Evolutionary conservation across 192 early-diverging fungal species (phyloP).

Genomic region (Geranomyces michiganensis): DNA sequence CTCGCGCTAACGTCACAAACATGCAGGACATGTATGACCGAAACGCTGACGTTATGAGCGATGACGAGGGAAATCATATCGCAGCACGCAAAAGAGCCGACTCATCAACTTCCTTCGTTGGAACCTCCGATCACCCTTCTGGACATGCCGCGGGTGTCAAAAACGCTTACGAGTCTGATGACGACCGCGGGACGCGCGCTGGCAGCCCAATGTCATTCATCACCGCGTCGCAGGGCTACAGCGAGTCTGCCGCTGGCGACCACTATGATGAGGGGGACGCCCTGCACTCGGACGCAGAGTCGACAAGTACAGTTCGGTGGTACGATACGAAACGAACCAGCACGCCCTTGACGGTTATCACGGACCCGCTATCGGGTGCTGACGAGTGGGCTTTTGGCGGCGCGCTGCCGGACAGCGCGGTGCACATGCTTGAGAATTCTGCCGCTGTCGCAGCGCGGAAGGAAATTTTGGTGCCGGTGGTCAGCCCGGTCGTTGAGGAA

Average conservation of each 20-base stretch:
- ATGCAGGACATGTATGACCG: constrained; percentile 9
- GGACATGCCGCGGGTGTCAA: too few relatives aligned
- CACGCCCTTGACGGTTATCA: constrained; percentile 11
- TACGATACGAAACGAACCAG: not conserved
- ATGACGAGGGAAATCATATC: too few relatives aligned
- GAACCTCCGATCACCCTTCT: too few relatives aligned
- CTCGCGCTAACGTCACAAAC: not conserved
- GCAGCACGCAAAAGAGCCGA: too few relatives aligned
- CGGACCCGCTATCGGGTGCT: constrained; percentile 2
- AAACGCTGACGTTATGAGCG: constrained; percentile 6
- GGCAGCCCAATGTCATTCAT: constrained; percentile 7
- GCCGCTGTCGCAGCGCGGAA: too few relatives aligned
- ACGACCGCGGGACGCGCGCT: not conserved
- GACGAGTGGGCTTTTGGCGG: too few relatives aligned
- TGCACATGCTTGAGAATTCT: too few relatives aligned
- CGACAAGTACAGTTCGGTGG: not conserved
- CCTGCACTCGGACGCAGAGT: not conserved
- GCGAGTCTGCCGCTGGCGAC: not conserved
- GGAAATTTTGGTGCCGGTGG: too few relatives aligned
- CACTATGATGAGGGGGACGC: not conserved
- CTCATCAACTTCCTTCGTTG: too few relatives aligned
- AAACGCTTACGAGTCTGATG: not conserved
- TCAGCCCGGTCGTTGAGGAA: too few relatives aligned
- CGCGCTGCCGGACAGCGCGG: too few relatives aligned
- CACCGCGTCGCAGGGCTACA: constrained; percentile 12